phyloP scores from a whole-genome alignment of 2,329 filamentous ascomycete species.

The Pseudogymnoascus pannorum region DNA sequence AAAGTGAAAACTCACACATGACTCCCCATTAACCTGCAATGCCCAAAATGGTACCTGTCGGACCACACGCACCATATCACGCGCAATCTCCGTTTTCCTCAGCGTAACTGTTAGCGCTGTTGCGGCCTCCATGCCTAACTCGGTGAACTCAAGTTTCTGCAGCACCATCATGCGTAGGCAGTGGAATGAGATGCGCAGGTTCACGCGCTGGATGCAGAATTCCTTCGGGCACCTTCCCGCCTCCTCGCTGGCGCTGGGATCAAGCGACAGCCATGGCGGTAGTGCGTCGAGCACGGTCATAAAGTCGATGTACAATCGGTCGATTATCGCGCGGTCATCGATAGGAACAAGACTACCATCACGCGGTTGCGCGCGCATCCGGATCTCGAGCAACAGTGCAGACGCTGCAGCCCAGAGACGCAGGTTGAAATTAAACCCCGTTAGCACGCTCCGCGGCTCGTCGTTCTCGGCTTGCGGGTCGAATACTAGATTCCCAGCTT shows the following conservation, averaged over 20 bases:
- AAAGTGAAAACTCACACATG: too few relatives aligned
- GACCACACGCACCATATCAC: conserved; percentile 36
- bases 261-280: conserved; percentile 30
- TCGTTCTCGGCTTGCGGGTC: conserved; percentile 12
- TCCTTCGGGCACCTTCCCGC: conserved; percentile 11
- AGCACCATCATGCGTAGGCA: conserved; percentile 36
- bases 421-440: conserved; percentile 37
- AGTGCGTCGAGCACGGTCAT: conserved; percentile 36
- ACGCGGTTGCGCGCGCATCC: conserved; percentile 15
- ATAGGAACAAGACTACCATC: conserved; percentile 4
- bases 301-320: conserved; percentile 33
- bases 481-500: conserved; percentile 20
- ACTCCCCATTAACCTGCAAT: conserved; percentile 34
- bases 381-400: conserved; percentile 33
- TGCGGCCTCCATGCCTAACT: background rate
- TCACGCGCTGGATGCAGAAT: conserved; percentile 33
- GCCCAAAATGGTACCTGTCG: conserved; percentile 37
- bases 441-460: conserved; percentile 28
- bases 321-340: conserved; percentile 20
- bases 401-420: conserved; percentile 36
- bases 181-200: conserved; percentile 35
- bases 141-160: conserved; percentile 20
- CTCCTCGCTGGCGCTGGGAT: conserved; percentile 14
- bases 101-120: conserved; percentile 13
- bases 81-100: conserved; percentile 37